These are phyloP conservation scores for Excoecaria cochinchinensis DNA, from an alignment of 345 rosid species.

Conservation along the genomic window DNA sequence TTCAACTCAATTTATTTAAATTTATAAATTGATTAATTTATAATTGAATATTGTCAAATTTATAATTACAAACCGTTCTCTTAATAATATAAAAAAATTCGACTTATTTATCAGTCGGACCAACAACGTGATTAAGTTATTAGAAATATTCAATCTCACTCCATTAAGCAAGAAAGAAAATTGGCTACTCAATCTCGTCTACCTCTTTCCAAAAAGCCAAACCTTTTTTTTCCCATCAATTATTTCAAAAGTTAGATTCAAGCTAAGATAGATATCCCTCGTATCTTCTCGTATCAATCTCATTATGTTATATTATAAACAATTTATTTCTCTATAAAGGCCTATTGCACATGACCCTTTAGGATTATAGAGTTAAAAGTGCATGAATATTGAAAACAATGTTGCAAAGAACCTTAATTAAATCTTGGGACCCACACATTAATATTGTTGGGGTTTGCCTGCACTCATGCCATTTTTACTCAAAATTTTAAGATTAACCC, in stretches of 20 bases:
- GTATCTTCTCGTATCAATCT: slow-evolving; percentile 19
- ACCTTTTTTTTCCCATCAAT: slow-evolving; percentile 18
- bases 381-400: neutral
- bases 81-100: too few relatives aligned
- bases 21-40: too few relatives aligned
- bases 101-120: too few relatives aligned
- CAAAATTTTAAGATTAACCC: too few relatives aligned
- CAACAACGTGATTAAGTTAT: too few relatives aligned
- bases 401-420: neutral
- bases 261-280: slow-evolving; percentile 14
- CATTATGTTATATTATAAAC: neutral
- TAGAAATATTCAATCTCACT: too few relatives aligned
- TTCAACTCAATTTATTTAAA: too few relatives aligned
- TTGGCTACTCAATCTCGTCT: neutral
- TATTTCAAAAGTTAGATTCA: slow-evolving; percentile 19
- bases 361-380: neutral
- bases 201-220: neutral
- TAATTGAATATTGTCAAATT: too few relatives aligned
- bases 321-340: slow-evolving; percentile 10
- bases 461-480: too few relatives aligned
- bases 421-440: neutral
- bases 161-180: neutral
- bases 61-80: too few relatives aligned
- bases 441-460: too few relatives aligned
- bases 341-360: slow-evolving; percentile 8